Percentiles rank a stretch among this genome's conserved stretches.
phyloP scores from a whole-genome alignment of 495 filamentous ascomycete species.

The Annulohypoxylon stygium region DNA sequence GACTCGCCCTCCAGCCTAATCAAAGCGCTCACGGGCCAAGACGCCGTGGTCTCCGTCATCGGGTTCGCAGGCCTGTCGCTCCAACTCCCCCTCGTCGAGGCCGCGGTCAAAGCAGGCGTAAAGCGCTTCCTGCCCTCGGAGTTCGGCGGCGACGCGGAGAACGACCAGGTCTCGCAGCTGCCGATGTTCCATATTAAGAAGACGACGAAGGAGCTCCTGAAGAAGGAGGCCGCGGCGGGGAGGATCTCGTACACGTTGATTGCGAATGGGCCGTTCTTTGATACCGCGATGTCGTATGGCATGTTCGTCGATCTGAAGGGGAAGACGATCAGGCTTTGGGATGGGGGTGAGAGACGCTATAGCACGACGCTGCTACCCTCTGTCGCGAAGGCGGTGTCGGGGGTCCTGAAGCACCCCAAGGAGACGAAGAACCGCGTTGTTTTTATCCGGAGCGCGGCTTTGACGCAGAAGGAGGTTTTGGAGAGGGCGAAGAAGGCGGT shows the following conservation, averaged over 20 bases:
- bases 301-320: slow-evolving; percentile 58
- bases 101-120: slow-evolving; percentile 66
- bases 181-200: slow-evolving; percentile 59
- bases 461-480: slow-evolving; percentile 62
- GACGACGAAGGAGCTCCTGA: slow-evolving; percentile 52
- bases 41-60: slow-evolving; percentile 67
- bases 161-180: slow-evolving; percentile 45
- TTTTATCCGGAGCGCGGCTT: slow-evolving; percentile 53
- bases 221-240: slow-evolving; percentile 47
- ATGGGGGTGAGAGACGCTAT: slow-evolving; percentile 61
- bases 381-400: slow-evolving; percentile 59
- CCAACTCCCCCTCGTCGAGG: slow-evolving; percentile 67
- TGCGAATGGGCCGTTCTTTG: slow-evolving; percentile 58
- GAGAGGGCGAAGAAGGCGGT: slow-evolving; percentile 57
- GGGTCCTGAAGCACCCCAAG: slow-evolving; percentile 58
- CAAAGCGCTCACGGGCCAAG: slow-evolving; percentile 62
- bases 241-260: slow-evolving; percentile 61
- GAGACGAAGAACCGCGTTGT: slow-evolving; percentile 63
- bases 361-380: slow-evolving; percentile 57
- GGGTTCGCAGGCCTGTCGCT: slow-evolving; percentile 44
- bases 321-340: slow-evolving; percentile 55
- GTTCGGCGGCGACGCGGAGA: slow-evolving; percentile 60
- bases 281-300: slow-evolving; percentile 53
- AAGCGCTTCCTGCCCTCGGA: slow-evolving; percentile 71
- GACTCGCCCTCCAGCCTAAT: slow-evolving; percentile 63